Evolutionary conservation across 1,139 yeast species (phyloP).

Genomic region (Blastobotrys buckinghamii): DNA sequence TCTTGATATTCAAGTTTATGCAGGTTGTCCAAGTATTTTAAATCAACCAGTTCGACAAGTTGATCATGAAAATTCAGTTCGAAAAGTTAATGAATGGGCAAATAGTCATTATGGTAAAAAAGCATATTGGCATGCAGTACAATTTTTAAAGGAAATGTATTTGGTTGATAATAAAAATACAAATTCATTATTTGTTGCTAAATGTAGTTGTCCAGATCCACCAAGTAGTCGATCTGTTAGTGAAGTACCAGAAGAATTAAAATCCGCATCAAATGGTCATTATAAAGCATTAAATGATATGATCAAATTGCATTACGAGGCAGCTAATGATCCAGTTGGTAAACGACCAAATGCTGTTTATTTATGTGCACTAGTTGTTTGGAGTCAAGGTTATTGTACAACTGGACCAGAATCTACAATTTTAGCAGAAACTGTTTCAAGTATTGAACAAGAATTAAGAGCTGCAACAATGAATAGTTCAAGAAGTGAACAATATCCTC

Average conservation of each 20-base stretch:
- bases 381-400: conserved; percentile 50
- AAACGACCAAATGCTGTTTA: conserved; percentile 55
- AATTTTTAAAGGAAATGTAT: conserved; percentile 27
- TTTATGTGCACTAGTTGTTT: conserved; percentile 47
- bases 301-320: conserved; percentile 36
- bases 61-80: conserved; percentile 17
- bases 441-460: conserved; percentile 13
- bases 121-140: conserved; percentile 27
- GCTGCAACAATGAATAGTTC: background rate
- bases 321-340: conserved; percentile 47
- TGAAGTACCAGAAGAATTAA: background rate
- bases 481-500: background rate
- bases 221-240: background rate
- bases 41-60: conserved; percentile 51
- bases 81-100: conserved; percentile 19
- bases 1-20: conserved; percentile 69
- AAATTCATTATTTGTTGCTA: conserved; percentile 13
- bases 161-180: conserved; percentile 14
- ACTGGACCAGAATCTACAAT: conserved; percentile 49
- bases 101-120: conserved; percentile 20
- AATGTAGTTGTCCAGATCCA: conserved; percentile 16
- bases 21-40: conserved; percentile 81
- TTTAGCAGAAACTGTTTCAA: conserved; percentile 12
- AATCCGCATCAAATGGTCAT: background rate
- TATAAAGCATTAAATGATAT: conserved; percentile 13